Evolutionary conservation across 208 protist genomes (phyloP), one percentile per base, ranked within the genome.

Genomic region (Trypanosoma avium): DNA sequence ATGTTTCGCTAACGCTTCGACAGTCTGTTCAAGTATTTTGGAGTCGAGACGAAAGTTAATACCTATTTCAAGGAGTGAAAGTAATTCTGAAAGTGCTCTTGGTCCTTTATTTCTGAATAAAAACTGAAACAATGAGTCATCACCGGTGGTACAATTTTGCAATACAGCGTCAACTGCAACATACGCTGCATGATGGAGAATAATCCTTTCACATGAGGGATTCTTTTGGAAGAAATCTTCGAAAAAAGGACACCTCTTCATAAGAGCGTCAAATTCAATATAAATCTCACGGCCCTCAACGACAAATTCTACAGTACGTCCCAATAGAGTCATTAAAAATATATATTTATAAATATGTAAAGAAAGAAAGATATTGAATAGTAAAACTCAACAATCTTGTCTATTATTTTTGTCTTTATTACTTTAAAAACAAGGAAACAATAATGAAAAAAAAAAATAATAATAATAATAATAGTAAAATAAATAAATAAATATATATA

Each of bases 251-350:
- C 12, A 49, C 2, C 10, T 4, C 26, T 4, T 52, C 19, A 46
- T 0, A 7, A 52, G 15, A 1, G 38, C 30, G 33, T 35, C 17
- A 19, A 36, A 26, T 26, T 12, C 17, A 17, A 62, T 15, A 6
- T 19, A 21, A 35, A 62, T 52, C 7, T 52, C 26, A 13, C 57
- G 24, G 15, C 38, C 35, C 30, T 62, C 36, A 30, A 62, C 38
- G n/a, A 54, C 36, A 7, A 62, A 47, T 4, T 19, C n/a, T 19
- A 52, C 12, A 35, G 35, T 60, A 26, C 38, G n/a, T n/a, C n/a
- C n/a, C n/a, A n/a, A n/a, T n/a, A n/a, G n/a, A n/a, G n/a, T n/a
- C n/a, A n/a, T n/a, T n/a, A n/a, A n/a, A n/a, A n/a, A n/a, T n/a
- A n/a, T n/a, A n/a, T n/a, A n/a, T n/a, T n/a, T n/a, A n/a, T n/a